These are phyloP conservation scores for Phyllostachys edulis DNA, from an alignment of 176 grass and related monocot species.

Conservation along the genomic window DNA sequence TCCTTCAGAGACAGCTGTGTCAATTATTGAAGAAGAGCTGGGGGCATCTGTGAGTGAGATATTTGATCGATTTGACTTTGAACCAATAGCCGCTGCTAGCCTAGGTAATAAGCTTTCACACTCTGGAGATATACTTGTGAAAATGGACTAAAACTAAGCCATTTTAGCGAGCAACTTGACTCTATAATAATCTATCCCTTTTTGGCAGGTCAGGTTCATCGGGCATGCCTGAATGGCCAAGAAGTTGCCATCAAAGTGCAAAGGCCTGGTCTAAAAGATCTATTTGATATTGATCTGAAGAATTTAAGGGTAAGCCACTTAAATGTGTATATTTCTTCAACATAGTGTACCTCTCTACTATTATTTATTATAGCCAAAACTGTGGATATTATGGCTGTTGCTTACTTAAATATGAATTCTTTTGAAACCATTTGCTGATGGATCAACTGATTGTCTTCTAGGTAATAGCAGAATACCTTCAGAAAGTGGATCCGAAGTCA, in stretches of 20 bases:
- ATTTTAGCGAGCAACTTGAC: conserved; percentile 13
- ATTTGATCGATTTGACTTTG: conserved; percentile 95
- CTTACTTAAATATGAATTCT: conserved; percentile 21
- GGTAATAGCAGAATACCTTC: conserved; percentile 99
- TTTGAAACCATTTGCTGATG: conserved; percentile 29
- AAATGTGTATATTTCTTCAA: neutral
- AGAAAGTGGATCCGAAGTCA: conserved; percentile 96
- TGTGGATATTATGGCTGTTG: neutral
- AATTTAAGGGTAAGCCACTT: conserved; percentile 73
- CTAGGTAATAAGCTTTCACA: conserved; percentile 61
- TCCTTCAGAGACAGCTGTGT: conserved; percentile 76
- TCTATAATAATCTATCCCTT: conserved; percentile 47
- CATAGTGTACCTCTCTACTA: neutral
- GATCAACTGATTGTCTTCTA: conserved; percentile 42
- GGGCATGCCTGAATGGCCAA: conserved; percentile 79
- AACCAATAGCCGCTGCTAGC: conserved; percentile 99
- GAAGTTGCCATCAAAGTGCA: conserved; percentile 97
- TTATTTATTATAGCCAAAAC: conserved; percentile 17
- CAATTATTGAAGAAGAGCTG: conserved; percentile 93
- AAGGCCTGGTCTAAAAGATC: conserved; percentile 90
- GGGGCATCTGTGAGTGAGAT: conserved; percentile 63
- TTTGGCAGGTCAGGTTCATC: conserved; percentile 95
- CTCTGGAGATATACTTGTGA: conserved; percentile 5
- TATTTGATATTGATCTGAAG: conserved; percentile 99
- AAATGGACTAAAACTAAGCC: neutral